A percentile compares a stretch with the other conserved stretches of the same genome.
Conservation (phyloP, 2,329 filamentous ascomycete genomes). For the Calonectria pseudoturangicola region DNA sequence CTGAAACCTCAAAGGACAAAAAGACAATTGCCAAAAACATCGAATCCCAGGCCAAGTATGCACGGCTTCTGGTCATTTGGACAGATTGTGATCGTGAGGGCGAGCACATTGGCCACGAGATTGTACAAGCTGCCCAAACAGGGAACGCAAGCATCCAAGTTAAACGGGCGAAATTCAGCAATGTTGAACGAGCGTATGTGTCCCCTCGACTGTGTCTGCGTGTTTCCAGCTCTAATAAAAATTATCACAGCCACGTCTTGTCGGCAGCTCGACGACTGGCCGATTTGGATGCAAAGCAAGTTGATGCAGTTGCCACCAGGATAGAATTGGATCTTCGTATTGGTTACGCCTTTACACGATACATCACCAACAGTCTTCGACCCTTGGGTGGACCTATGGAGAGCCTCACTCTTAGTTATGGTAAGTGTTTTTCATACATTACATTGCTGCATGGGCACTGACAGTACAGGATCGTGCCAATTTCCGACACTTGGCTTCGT, state of each 20-base stretch:
- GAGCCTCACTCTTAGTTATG: conserved; percentile 85
- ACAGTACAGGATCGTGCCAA: conserved; percentile 84
- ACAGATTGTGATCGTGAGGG: conserved; percentile 99
- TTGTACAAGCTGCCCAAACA: conserved; percentile 85
- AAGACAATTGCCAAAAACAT: conserved; percentile 90
- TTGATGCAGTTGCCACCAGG: conserved; percentile 89
- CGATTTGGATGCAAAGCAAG: conserved; percentile 88
- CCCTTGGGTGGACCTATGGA: conserved; percentile 80
- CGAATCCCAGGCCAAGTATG: conserved; percentile 81
- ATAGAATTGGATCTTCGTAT: conserved; percentile 96
- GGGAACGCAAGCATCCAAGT: conserved; percentile 85
- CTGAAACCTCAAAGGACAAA: conserved; percentile 76
- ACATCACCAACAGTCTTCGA: conserved; percentile 87
- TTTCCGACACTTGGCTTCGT: conserved; percentile 98
- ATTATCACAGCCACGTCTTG: conserved; percentile 82
- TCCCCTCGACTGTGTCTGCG: conserved; percentile 17
- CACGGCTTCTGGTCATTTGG: conserved; percentile 93
- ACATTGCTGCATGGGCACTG: conserved; percentile 14
- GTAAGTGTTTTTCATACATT: conserved; percentile 64
- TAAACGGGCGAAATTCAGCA: conserved; percentile 93
- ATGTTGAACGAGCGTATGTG: conserved; percentile 90
- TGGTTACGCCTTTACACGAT: conserved; percentile 92
- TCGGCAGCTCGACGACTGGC: conserved; percentile 86
- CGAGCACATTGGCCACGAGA: conserved; percentile 95
- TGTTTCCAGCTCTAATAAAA: conserved; percentile 11